phyloP scores from a whole-genome alignment of 2,329 filamentous ascomycete genomes.

The Diaporthe humulicola region DNA sequence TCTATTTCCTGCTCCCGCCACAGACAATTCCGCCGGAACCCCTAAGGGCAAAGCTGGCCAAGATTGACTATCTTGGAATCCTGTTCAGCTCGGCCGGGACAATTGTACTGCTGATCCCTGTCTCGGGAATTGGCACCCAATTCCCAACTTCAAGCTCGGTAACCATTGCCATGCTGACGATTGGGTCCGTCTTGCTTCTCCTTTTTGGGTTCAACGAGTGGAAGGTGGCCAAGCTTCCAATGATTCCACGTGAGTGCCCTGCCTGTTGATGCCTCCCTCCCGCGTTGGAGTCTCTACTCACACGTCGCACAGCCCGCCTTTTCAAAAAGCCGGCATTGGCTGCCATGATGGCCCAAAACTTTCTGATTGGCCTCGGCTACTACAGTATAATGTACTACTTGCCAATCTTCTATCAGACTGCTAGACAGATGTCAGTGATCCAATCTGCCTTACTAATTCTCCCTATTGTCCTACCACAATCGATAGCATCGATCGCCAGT shows the following conservation, averaged over 20 bases:
- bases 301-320: slow-evolving; percentile 56
- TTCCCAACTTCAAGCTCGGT: slow-evolving; percentile 67
- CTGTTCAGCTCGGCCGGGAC: slow-evolving; percentile 67
- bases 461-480: slow-evolving; percentile 61
- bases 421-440: slow-evolving; percentile 42
- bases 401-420: slow-evolving; percentile 71
- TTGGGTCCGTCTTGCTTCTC: slow-evolving; percentile 47
- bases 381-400: slow-evolving; percentile 72
- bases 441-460: slow-evolving; percentile 63
- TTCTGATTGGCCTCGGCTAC: slow-evolving; percentile 71
- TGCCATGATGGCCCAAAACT: slow-evolving; percentile 69
- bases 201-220: slow-evolving; percentile 68
- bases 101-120: slow-evolving; percentile 72
- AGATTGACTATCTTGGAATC: slow-evolving; percentile 72
- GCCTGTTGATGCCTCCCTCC: not conserved
- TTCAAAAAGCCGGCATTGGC: slow-evolving; percentile 67
- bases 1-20: slow-evolving; percentile 63
- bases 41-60: slow-evolving; percentile 63
- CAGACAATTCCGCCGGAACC: slow-evolving; percentile 54
- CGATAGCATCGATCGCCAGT: slow-evolving; percentile 57
- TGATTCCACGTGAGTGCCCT: slow-evolving; percentile 63
- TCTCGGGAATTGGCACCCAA: slow-evolving; percentile 69
- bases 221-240: slow-evolving; percentile 67
- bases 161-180: slow-evolving; percentile 69
- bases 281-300: not conserved